phyloP scores from a whole-genome alignment of 495 filamentous ascomycete species.

The Podospora anserina region DNA sequence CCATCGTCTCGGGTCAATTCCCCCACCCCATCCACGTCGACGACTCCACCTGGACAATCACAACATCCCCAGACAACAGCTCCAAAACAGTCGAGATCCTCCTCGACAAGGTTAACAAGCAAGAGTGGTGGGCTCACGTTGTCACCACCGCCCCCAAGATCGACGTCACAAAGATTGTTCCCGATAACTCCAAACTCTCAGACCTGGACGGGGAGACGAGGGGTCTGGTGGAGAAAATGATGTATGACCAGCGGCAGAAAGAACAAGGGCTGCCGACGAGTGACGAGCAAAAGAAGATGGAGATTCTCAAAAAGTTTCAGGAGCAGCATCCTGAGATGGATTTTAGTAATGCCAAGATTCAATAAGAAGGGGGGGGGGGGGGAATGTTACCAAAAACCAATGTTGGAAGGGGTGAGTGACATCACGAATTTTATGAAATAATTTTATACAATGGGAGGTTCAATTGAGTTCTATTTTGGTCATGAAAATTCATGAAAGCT shows the following conservation, averaged over 20 bases:
- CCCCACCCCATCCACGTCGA: slow-evolving; percentile 75
- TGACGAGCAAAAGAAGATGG: slow-evolving; percentile 89
- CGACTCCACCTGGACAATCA: slow-evolving; percentile 93
- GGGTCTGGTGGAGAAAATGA: slow-evolving; percentile 99
- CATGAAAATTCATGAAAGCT: not conserved
- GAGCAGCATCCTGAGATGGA: slow-evolving; percentile 73
- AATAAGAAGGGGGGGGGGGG: slow-evolving; percentile 29
- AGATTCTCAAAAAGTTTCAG: slow-evolving; percentile 91
- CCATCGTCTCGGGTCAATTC: slow-evolving; percentile 74
- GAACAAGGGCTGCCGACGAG: slow-evolving; percentile 80
- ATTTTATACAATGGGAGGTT: not conserved
- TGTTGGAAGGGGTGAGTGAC: not conserved
- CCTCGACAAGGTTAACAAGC: slow-evolving; percentile 94
- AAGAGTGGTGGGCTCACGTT: slow-evolving; percentile 97
- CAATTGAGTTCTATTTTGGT: not conserved
- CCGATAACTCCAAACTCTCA: slow-evolving; percentile 82
- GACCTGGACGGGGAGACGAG: slow-evolving; percentile 96
- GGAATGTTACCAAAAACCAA: slow-evolving; percentile 9
- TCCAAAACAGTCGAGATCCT: slow-evolving; percentile 79
- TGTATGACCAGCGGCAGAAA: slow-evolving; percentile 98
- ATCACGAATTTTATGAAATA: not conserved
- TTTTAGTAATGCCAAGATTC: slow-evolving; percentile 74
- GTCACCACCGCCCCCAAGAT: slow-evolving; percentile 80
- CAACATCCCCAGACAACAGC: slow-evolving; percentile 57
- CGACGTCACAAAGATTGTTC: slow-evolving; percentile 90